A percentile compares a stretch with the other conserved stretches of the same genome.
Conservation (phyloP, 192 early-diverging fungal genomes). For the Entomortierella parvispora region DNA sequence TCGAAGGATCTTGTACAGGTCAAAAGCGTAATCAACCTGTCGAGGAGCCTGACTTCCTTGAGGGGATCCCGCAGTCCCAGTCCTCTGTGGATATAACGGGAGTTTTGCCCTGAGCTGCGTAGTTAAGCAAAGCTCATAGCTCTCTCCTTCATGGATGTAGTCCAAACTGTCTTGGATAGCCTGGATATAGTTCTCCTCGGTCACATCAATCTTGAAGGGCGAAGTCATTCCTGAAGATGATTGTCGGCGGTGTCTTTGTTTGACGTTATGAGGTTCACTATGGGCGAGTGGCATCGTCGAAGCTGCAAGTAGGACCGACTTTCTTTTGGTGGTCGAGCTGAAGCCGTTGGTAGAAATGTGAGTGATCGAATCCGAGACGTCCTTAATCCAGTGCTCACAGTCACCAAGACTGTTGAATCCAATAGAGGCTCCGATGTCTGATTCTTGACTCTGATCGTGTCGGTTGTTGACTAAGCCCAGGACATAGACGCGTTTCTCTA, state of each 20-base stretch:
- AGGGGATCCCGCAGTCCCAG: no score
- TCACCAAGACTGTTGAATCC: slow-evolving; percentile 6
- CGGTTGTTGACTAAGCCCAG: slow-evolving; percentile 42
- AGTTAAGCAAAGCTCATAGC: slow-evolving; percentile 96
- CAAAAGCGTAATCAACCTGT: slow-evolving; percentile 35
- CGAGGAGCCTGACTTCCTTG: not conserved
- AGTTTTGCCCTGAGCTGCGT: slow-evolving; percentile 73
- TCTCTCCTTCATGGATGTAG: slow-evolving; percentile 85
- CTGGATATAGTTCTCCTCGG: slow-evolving; percentile 60
- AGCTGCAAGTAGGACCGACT: not conserved
- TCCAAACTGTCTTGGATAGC: slow-evolving; percentile 65
- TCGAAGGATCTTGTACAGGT: slow-evolving; percentile 75
- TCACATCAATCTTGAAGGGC: slow-evolving; percentile 55
- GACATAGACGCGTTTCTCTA: slow-evolving; percentile 50
- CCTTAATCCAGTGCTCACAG: slow-evolving; percentile 50
- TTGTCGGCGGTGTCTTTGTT: slow-evolving; percentile 23
- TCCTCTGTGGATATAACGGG: slow-evolving; percentile 17
- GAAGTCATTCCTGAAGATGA: slow-evolving; percentile 22
- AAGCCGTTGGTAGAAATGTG: slow-evolving; percentile 13
- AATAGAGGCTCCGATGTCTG: slow-evolving; percentile 13
- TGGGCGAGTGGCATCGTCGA: not conserved
- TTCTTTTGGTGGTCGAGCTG: not conserved
- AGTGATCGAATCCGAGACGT: slow-evolving; percentile 18
- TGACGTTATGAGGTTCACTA: slow-evolving; percentile 33
- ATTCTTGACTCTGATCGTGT: not conserved